Percentiles rank a stretch among this genome's conserved stretches.
Evolutionary conservation across 1,284 basidiomycete genomes (phyloP).

Genomic region (Ceratobasidium sp.): DNA sequence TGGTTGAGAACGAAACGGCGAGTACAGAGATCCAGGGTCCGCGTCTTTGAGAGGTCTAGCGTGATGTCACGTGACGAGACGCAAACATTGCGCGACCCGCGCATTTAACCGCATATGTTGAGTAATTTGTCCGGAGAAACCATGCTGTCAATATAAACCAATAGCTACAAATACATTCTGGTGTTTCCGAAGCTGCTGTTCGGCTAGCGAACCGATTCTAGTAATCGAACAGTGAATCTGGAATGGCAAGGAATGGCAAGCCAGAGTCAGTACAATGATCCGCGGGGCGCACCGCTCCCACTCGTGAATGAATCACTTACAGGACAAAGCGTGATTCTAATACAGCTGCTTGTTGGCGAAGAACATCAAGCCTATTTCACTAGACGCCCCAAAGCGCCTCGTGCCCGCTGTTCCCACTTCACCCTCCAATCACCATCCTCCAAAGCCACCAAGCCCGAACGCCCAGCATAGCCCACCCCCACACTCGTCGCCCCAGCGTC

Average conservation of each 20-base stretch:
- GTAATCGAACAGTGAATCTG: not conserved
- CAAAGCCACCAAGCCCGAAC: not conserved
- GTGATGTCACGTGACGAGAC: not conserved
- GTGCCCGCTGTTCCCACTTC: not conserved
- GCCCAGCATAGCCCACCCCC: not conserved
- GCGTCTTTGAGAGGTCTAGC: not conserved
- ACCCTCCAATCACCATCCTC: not conserved
- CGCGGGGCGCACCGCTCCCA: not conserved
- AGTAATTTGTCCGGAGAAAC: not conserved
- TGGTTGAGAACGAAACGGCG: conserved; percentile 10
- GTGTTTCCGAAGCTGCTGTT: not conserved
- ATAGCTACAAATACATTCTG: no score
- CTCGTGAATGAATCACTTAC: not conserved
- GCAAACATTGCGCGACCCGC: conserved; percentile 21
- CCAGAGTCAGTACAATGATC: not conserved
- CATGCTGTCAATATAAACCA: not conserved
- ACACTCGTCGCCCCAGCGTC: not conserved
- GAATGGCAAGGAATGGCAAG: conserved; percentile 19
- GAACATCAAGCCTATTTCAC: not conserved
- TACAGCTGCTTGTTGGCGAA: not conserved
- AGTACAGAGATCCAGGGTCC: conserved; percentile 30
- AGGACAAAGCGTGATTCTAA: not conserved
- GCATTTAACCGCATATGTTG: not conserved
- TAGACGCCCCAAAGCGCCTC: conserved; percentile 18
- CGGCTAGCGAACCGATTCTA: not conserved